phyloP scores from a whole-genome alignment of 2,329 filamentous ascomycete species.

The Penicillium sp. region DNA sequence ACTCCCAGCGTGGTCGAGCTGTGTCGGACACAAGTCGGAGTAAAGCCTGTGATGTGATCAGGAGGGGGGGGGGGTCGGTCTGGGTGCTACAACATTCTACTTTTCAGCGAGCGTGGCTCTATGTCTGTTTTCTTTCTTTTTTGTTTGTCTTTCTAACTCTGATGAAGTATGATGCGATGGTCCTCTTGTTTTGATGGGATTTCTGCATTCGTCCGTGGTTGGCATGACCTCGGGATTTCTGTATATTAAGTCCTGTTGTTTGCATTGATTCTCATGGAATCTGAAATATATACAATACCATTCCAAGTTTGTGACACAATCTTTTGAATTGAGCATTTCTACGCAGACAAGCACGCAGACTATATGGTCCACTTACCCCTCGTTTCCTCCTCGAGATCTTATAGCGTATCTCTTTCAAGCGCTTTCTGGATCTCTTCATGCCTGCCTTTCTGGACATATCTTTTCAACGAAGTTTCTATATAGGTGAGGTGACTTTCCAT shows the following conservation, averaged over 20 bases:
- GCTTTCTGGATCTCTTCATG: too few relatives aligned
- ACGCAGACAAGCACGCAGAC: too few relatives aligned
- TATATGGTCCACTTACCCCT: too few relatives aligned
- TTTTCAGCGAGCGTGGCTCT: slow-evolving; percentile 12
- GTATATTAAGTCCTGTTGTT: slow-evolving; percentile 9
- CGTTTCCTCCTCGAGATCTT: too few relatives aligned
- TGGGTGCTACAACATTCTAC: neutral
- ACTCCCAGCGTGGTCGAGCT: slow-evolving; percentile 55
- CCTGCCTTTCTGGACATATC: too few relatives aligned
- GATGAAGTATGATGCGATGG: slow-evolving; percentile 16
- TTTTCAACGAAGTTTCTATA: too few relatives aligned
- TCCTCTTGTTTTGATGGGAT: neutral
- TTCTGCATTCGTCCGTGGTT: neutral
- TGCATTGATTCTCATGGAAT: neutral
- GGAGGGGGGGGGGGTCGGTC: neutral
- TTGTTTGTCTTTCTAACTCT: slow-evolving; percentile 4
- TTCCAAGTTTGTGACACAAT: too few relatives aligned
- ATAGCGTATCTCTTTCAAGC: too few relatives aligned
- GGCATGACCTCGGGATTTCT: neutral
- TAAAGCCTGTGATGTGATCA: neutral
- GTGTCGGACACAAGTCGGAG: slow-evolving; percentile 31
- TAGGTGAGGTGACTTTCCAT: too few relatives aligned
- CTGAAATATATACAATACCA: neutral
- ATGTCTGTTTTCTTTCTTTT: neutral
- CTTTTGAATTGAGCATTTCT: too few relatives aligned